These are phyloP conservation scores for Alloascoidea africana DNA, from an alignment of 805 yeast genomes.

Conservation along the genomic window DNA sequence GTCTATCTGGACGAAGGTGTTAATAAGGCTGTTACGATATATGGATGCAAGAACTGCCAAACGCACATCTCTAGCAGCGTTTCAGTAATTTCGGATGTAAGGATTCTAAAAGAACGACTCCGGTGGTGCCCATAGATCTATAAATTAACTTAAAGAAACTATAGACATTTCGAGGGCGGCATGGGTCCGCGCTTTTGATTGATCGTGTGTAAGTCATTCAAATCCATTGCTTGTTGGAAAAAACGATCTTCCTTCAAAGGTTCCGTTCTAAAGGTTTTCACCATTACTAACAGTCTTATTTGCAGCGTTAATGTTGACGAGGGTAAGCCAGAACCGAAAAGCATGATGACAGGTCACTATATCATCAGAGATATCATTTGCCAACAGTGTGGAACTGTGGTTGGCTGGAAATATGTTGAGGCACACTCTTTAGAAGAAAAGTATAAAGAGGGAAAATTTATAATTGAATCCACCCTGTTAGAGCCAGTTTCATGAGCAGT, in stretches of 20 bases:
- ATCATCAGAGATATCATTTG: conserved; percentile 41
- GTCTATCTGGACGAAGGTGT: conserved; percentile 19
- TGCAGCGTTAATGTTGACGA: conserved; percentile 24
- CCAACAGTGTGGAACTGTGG: conserved; percentile 31
- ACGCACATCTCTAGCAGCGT: conserved; percentile 24
- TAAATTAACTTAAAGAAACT: too few relatives aligned
- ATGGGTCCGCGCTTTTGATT: conserved; percentile 45
- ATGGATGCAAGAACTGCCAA: conserved; percentile 23
- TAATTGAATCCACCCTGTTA: conserved; percentile 29
- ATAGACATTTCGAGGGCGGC: conserved; percentile 33
- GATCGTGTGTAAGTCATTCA: conserved; percentile 23
- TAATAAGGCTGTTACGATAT: conserved; percentile 14
- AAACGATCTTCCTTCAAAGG: too few relatives aligned
- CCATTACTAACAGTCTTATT: background rate
- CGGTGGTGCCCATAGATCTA: too few relatives aligned
- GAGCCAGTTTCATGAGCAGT: conserved; percentile 6
- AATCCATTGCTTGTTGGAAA: conserved; percentile 4
- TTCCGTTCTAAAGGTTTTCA: too few relatives aligned
- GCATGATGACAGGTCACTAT: conserved; percentile 48
- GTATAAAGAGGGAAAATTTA: conserved; percentile 47
- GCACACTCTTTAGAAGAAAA: conserved; percentile 29
- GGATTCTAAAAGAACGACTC: too few relatives aligned
- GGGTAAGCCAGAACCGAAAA: conserved; percentile 21
- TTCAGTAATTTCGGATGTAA: conserved; percentile 22
- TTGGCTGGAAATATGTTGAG: conserved; percentile 52